Evolutionary conservation across 2,329 filamentous ascomycete genomes (phyloP), one percentile per base, ranked within the genome.

Genomic region (Ceratocystis ficicola): DNA sequence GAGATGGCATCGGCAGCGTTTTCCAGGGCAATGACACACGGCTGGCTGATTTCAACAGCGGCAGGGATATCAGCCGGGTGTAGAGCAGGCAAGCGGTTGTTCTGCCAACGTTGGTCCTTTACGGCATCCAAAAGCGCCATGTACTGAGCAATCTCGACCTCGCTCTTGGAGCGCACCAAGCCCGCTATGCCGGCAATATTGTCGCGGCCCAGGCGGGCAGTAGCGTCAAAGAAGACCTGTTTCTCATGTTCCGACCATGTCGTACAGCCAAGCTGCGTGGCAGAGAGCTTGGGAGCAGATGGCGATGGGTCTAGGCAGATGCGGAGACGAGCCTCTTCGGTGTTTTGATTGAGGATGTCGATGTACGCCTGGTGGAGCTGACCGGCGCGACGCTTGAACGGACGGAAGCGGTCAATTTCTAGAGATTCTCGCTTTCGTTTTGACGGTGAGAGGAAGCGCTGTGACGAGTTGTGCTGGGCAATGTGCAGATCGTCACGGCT

Each of bases 161-260:
- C 81, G 67, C 84, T 86, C 75, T 97, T 97, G 44, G 84, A 86
- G 0, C 78, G 78, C 17, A 96, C 77, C 0, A 81, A 78, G 7
- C 75, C 71, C 1, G 89, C 80, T 65, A 96, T 86, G 1, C 80
- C 82, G 1, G 75, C 75, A 0, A 87, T 70, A 68, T 90, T 78
- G 70, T 84, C 81, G 63, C 77, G 81, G 0, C 90, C 90, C 1
- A 87, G 78, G 0, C 82, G 82, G 1, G 80, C 78, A 2, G 95
- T 73, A 0, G 83, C 81, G 15, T 81, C 77, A 73, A 90, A 95
- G 67, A 96, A 82, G 0, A 77, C 70, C 1, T 81, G 77, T 72
- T 95, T 95, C 72, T 96, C 92, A 0, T 76, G 70, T 0, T 80
- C 68, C 0, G 82, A 85, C 93, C 93, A 97, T 10, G 75, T 70